These are phyloP conservation scores for Hypoxylon rubiginosum DNA, from an alignment of 2,329 filamentous ascomycete genomes.

Conservation along the genomic window DNA sequence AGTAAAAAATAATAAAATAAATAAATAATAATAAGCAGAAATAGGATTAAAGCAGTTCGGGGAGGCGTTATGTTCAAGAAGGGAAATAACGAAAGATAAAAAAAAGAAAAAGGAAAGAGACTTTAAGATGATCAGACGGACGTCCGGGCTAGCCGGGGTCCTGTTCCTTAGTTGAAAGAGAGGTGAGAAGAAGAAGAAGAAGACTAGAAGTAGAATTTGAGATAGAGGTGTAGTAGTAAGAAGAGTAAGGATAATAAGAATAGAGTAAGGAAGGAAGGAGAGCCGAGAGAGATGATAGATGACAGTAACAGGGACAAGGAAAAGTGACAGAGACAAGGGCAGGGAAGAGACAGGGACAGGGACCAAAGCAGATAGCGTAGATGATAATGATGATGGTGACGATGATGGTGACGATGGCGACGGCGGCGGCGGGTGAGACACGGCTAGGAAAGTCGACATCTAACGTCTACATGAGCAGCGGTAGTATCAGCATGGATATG, in stretches of 20 bases:
- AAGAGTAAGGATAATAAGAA: slow-evolving; percentile 24
- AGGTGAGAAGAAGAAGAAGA: slow-evolving; percentile 1
- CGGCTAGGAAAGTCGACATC: slow-evolving; percentile 13
- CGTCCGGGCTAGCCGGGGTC: slow-evolving; percentile 43
- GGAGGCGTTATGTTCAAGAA: slow-evolving; percentile 36
- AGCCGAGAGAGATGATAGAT: slow-evolving; percentile 18
- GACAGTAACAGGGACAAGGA: background rate
- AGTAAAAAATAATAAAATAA: slow-evolving; percentile 16
- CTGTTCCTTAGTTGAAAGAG: slow-evolving; percentile 18
- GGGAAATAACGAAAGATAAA: slow-evolving; percentile 28
- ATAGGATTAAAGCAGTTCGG: slow-evolving; percentile 13
- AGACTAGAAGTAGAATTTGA: slow-evolving; percentile 1
- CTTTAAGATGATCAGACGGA: slow-evolving; percentile 41
- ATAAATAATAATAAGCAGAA: slow-evolving; percentile 19
- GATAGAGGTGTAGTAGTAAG: slow-evolving; percentile 26
- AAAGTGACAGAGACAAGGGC: slow-evolving; percentile 8
- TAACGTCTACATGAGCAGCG: slow-evolving; percentile 9
- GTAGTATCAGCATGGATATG: slow-evolving; percentile 6
- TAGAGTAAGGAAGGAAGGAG: slow-evolving; percentile 23
- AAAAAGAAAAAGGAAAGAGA: slow-evolving; percentile 20
- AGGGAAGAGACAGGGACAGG: background rate
- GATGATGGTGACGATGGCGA: background rate
- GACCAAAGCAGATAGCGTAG: background rate
- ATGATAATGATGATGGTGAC: background rate
- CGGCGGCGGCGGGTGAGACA: slow-evolving; percentile 1